Evolutionary conservation across 1,139 yeast genomes (phyloP).

Genomic region (Pneumocystis oryctolagi): DNA sequence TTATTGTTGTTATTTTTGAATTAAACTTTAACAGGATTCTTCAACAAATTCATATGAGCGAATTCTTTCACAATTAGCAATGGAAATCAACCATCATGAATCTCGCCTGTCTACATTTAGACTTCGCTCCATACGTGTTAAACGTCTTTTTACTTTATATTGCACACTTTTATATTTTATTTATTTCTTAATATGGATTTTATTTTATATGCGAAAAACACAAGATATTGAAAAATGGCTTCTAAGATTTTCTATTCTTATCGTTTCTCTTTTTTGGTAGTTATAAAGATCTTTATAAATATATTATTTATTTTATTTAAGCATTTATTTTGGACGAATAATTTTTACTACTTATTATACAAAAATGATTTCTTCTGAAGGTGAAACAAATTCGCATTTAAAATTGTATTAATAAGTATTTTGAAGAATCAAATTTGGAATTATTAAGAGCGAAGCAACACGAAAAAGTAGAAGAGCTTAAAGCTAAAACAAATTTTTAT

Average conservation of each 20-base stretch:
- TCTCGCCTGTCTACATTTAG: not conserved
- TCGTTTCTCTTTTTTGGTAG: not conserved
- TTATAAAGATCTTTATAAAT: not conserved
- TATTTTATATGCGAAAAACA: not conserved
- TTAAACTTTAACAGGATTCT: not conserved
- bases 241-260: not conserved
- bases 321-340: constrained; percentile 1
- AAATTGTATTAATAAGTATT: not conserved
- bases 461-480: constrained; percentile 55
- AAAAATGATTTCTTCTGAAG: not conserved
- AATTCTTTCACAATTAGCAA: not conserved
- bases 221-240: not conserved
- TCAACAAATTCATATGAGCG: not conserved
- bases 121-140: not conserved
- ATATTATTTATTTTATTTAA: not conserved
- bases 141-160: not conserved
- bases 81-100: not conserved
- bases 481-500: constrained; percentile 64
- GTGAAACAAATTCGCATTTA: not conserved
- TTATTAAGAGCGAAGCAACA: constrained; percentile 38
- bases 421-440: constrained; percentile 19
- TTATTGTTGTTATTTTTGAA: not conserved
- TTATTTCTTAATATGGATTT: constrained; percentile 1
- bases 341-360: not conserved
- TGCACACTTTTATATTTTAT: not conserved